phyloP scores from a whole-genome alignment of 176 grass and related monocot genomes.

The Triticum urartu region DNA sequence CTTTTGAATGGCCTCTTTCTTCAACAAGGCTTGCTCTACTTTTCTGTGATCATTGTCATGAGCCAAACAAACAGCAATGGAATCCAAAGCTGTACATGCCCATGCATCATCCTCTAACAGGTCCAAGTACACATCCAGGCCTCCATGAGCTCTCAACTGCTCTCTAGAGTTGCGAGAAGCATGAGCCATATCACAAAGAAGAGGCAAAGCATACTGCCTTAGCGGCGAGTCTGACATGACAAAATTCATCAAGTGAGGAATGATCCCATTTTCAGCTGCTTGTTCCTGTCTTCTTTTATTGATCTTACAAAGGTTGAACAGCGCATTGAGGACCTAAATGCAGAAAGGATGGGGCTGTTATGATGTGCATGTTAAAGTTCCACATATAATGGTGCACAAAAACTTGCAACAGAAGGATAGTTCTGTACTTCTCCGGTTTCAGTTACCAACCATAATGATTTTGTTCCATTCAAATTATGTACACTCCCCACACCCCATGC shows the following conservation, averaged over 20 bases:
- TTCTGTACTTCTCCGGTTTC: neutral
- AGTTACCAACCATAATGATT: neutral
- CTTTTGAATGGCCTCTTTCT: conserved; percentile 83
- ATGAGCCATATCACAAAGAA: conserved; percentile 98
- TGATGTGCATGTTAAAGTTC: neutral
- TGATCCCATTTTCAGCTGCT: conserved; percentile 98
- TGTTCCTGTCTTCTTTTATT: conserved; percentile 99
- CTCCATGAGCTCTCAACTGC: conserved; percentile 92
- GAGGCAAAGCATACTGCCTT: conserved; percentile 85
- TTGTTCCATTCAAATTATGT: neutral
- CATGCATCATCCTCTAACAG: conserved; percentile 89
- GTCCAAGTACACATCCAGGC: conserved; percentile 88
- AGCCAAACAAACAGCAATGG: conserved; percentile 91
- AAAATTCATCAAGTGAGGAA: conserved; percentile 98
- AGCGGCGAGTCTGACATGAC: conserved; percentile 95
- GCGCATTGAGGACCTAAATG: conserved; percentile 81
- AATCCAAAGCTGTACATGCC: conserved; percentile 84
- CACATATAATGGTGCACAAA: neutral
- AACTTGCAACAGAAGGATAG: conserved; percentile 18
- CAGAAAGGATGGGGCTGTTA: conserved; percentile 21
- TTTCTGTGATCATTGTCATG: conserved; percentile 93
- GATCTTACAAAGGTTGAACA: conserved; percentile 98
- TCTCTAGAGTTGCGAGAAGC: conserved; percentile 96
- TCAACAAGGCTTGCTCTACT: conserved; percentile 90
- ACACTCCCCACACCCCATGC: neutral